Evolutionary conservation across 2,329 filamentous ascomycete species (phyloP).

Genomic region (Colletotrichum sp.): DNA sequence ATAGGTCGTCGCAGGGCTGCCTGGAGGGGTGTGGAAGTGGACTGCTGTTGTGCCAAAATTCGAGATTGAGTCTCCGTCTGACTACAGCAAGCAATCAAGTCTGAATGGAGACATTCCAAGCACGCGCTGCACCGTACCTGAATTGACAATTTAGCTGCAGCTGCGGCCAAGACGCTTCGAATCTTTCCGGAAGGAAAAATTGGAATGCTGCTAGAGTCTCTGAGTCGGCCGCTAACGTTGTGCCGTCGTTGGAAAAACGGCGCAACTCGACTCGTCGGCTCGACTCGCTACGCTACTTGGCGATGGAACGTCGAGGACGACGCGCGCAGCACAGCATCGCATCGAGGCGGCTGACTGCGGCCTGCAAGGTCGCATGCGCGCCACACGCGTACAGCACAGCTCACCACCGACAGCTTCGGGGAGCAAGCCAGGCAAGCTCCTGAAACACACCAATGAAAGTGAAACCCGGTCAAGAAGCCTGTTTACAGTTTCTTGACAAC

Average conservation of each 20-base stretch:
- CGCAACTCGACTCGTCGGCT: not conserved
- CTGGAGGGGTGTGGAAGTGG: not conserved
- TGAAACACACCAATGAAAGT: slow-evolving; percentile 19
- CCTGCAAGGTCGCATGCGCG: slow-evolving; percentile 4
- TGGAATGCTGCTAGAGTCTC: not conserved
- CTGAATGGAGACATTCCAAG: not conserved
- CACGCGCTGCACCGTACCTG: not conserved
- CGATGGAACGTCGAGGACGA: slow-evolving; percentile 10
- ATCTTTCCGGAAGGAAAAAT: slow-evolving; percentile 14
- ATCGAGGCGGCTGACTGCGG: slow-evolving; percentile 10
- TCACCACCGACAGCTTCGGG: not conserved
- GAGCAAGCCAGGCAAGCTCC: not conserved
- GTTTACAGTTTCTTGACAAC: not conserved
- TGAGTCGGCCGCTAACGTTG: not conserved
- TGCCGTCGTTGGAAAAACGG: not conserved
- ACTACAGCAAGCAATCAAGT: not conserved
- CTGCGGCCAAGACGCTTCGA: slow-evolving; percentile 15
- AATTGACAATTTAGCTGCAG: slow-evolving; percentile 1
- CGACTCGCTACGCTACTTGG: not conserved
- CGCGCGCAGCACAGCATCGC: slow-evolving; percentile 1
- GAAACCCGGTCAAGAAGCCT: slow-evolving; percentile 5
- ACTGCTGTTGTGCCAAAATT: not conserved
- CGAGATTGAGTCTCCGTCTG: not conserved
- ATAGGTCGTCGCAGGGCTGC: not conserved
- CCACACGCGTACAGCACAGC: not conserved